These are phyloP conservation scores for Durio zibethinus DNA, from an alignment of 345 rosid species.

Conservation along the genomic window DNA sequence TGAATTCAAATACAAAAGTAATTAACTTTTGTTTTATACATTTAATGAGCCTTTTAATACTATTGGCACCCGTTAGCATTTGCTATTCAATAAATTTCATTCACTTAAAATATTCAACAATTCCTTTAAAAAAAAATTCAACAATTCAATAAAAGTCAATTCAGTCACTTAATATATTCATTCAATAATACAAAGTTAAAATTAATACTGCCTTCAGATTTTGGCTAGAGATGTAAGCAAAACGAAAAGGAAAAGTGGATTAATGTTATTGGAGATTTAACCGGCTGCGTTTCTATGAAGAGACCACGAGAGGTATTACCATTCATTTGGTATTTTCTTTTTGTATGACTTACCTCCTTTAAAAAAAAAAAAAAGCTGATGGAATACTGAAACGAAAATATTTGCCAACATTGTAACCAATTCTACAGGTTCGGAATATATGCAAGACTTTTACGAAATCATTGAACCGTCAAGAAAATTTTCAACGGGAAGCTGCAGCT, in stretches of 20 bases:
- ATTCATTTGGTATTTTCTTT: slow-evolving; percentile 13
- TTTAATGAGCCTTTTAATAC: no score
- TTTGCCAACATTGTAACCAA: background rate
- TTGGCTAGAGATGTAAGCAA: slow-evolving; percentile 82
- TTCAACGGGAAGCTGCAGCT: slow-evolving; percentile 95
- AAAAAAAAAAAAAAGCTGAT: background rate
- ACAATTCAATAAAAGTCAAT: no score
- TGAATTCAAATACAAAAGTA: no score
- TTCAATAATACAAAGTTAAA: slow-evolving; percentile 11
- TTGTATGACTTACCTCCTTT: background rate
- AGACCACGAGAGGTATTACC: slow-evolving; percentile 86
- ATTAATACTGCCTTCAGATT: slow-evolving; percentile 46
- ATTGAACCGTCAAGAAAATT: slow-evolving; percentile 59
- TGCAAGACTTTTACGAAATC: slow-evolving; percentile 71
- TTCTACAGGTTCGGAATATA: slow-evolving; percentile 66
- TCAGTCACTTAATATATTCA: no score
- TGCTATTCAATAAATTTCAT: no score
- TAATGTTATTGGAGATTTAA: slow-evolving; percentile 76
- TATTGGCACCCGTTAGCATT: no score
- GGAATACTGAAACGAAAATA: slow-evolving; percentile 1
- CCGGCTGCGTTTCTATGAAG: slow-evolving; percentile 86
- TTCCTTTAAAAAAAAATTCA: no score
- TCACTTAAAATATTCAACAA: no score
- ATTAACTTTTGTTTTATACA: no score
- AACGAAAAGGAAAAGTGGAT: slow-evolving; percentile 92